Evolutionary conservation across 106 monocot genomes (phyloP).

Genomic region (Dactylorhiza incarnata): DNA sequence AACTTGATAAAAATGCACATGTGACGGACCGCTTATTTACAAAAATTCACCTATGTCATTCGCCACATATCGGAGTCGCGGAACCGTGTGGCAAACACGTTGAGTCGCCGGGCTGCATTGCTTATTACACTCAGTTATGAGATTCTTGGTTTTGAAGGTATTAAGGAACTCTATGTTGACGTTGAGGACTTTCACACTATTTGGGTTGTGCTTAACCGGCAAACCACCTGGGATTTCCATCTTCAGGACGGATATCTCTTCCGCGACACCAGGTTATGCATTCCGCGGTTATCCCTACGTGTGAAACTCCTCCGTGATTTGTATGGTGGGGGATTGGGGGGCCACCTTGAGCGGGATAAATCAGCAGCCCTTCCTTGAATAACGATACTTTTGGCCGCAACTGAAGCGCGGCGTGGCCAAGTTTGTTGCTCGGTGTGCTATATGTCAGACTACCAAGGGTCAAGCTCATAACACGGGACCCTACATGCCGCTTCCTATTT

Average conservation of each 20-base stretch:
- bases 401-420: background rate
- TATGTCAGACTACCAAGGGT: slow-evolving; percentile 1
- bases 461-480: background rate
- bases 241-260: background rate
- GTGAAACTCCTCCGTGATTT: background rate
- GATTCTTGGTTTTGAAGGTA: background rate
- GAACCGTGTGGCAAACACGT: slow-evolving; percentile 1
- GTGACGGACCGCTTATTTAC: no score
- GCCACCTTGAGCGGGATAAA: slow-evolving; percentile 6
- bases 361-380: background rate
- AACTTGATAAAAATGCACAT: no score
- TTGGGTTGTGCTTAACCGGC: background rate
- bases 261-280: background rate
- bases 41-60: no score
- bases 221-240: background rate
- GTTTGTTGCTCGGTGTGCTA: background rate
- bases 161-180: background rate
- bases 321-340: background rate
- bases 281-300: background rate
- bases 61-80: no score
- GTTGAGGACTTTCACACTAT: background rate
- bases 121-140: no score
- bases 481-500: slow-evolving; percentile 7
- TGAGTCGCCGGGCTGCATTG: background rate
- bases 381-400: slow-evolving; percentile 4